A percentile compares a stretch with the other conserved stretches of the same genome.
Evolutionary conservation across 2,329 filamentous ascomycete species (phyloP).

Genomic region (Verticillium zaregamsianum): DNA sequence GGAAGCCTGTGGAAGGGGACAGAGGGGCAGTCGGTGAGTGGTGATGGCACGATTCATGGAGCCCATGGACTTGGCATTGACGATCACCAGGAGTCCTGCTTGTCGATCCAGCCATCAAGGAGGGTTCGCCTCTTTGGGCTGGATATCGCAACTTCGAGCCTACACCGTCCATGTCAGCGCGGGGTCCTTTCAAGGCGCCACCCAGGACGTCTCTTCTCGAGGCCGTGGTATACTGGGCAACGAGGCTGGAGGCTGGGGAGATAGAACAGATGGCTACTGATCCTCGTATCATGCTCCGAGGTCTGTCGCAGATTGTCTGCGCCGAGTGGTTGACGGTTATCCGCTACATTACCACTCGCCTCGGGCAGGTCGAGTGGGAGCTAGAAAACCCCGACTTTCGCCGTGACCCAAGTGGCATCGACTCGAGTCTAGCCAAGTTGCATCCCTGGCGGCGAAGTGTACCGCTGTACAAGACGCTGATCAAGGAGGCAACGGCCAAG

Average conservation of each 20-base stretch:
- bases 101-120: conserved; percentile 11
- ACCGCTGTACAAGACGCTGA: conserved; percentile 19
- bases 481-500: conserved; percentile 3
- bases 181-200: background rate
- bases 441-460: conserved; percentile 20
- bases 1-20: background rate
- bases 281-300: conserved; percentile 12
- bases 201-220: conserved; percentile 13
- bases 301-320: conserved; percentile 17
- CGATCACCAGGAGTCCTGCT: conserved; percentile 3
- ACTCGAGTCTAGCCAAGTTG: conserved; percentile 17
- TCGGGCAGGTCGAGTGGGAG: conserved; percentile 21
- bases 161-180: conserved; percentile 3
- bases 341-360: conserved; percentile 22
- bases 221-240: conserved; percentile 19
- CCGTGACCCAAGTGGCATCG: conserved; percentile 13
- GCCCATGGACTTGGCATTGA: background rate
- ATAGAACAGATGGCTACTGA: background rate
- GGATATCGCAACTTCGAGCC: conserved; percentile 16
- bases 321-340: conserved; percentile 21
- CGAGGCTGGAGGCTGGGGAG: background rate
- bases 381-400: conserved; percentile 18
- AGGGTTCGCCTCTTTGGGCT: conserved; percentile 17
- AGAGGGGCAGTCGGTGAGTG: background rate
- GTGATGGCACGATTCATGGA: background rate